Evolutionary conservation across 805 yeast species (phyloP), one percentile per base, ranked within the genome.

Genomic region (Cyberlindnera mrakii): DNA sequence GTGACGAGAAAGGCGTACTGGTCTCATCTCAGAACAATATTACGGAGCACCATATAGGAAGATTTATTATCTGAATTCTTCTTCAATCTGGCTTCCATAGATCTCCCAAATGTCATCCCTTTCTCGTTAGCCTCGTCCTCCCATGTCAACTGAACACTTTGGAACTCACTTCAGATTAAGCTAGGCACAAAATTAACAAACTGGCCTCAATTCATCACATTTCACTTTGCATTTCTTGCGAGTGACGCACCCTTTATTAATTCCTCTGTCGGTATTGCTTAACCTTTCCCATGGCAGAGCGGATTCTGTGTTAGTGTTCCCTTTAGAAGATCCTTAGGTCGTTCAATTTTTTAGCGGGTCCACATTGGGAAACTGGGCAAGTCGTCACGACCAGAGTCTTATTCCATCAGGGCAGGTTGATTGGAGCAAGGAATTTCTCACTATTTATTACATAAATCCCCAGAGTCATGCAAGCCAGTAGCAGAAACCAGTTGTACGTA

Each of bases 151-250:
- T 31, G 48, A 23, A 52, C 17, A 5, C 48, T 51, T 35, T 55
- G 62, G 29, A 42, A 52, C 9, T 44, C 39, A 17, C 17, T 43
- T 38, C 60, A 60, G 34, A 1, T 48, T 45, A 30, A 60, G 43
- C 37, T 62, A 51, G 6, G 14, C n/a, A 43, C 71, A 67, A 14
- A 59, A 53, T 5, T 14, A 19, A 42, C 72, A 68, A 6, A 31
- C 41, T 2, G 71, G 71, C 16, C 58, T 65, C 1, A 50, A 33
- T 48, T 68, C 63, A 39, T 62, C 65, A 47, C 80, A 75, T 54
- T 74, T 74, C 47, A 75, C 77, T 38, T 76, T 59, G 39, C 80
- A 59, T 41, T 62, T 61, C 52, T 73, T 73, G 57, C 79, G 75
- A 29, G 72, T 71, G 17, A 68, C 62, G 47, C 80, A 75, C 6